Base-by-base conservation (phyloP, 495 filamentous ascomycete genomes). In the Symbiotaphrina buchneri region DNA sequence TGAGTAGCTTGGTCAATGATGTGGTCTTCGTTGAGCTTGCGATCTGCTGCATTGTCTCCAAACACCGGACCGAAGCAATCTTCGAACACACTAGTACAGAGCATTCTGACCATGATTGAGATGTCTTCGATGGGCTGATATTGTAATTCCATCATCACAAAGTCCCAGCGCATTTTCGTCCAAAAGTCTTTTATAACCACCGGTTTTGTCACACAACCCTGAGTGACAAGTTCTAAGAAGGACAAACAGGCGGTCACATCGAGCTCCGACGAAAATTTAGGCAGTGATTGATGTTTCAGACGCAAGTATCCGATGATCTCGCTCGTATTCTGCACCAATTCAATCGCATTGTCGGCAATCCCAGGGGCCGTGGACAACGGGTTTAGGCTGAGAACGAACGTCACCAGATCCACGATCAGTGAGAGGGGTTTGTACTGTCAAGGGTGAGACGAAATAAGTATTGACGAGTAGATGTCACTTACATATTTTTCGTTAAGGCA, bases 91-190 rank as follows among this genome's bases (percentile, higher is more conserved):
- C 69, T 73, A 0, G 68, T 73, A 18, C 53, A 53, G 2, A 81
- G 49, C 1, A 78, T 49, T 10, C 56, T 54, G 13, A 74, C 42
- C 33, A 61, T 64, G 5, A 65, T 44, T n/a, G 54, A 51, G 28
- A 78, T 64, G 25, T 74, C 62, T 1, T 49, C 36, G n/a, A 74
- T 44, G 1, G 59, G 49, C 24, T 58, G 53, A 2, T 39, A 38
- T 20, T 54, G 53, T 14, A 79, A 50, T 52, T 74, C 65, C 45
- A 74, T 58, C 11, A 77, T 42, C 11, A 70, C 55, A 45, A 75
- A 76, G 14, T 70, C 65, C 31, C 62, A 60, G 10, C 67, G 57
- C 26, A 76, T 59, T 17, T 47, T 39, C 28, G 52, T 51, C 74
- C 74, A 81, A 41, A 78, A 70, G 14, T 39, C 41, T 5, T 55